Percentiles rank a stretch among this genome's conserved stretches.
phyloP scores from a whole-genome alignment of 257 asterid genomes.

The Thymus quinquecostatus region DNA sequence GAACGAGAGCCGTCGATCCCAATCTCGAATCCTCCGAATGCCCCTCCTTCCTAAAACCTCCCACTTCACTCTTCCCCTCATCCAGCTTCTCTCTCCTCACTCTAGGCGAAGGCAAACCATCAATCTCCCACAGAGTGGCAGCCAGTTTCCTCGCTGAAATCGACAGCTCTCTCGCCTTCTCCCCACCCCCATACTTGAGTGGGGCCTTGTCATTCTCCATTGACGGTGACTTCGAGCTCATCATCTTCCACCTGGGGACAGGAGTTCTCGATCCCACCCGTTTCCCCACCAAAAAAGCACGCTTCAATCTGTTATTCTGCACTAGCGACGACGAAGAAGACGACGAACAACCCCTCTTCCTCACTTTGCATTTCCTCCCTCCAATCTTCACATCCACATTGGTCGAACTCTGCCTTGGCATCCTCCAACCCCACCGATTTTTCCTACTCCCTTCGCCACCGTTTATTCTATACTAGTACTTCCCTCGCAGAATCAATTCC shows the following conservation, averaged over 20 bases:
- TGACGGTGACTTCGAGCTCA: slow-evolving; percentile 64
- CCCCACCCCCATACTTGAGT: slow-evolving; percentile 50
- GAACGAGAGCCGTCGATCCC: slow-evolving; percentile 51
- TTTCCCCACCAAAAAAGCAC: slow-evolving; percentile 76
- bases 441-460: background rate
- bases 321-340: slow-evolving; percentile 78
- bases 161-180: slow-evolving; percentile 49
- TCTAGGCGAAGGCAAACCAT: slow-evolving; percentile 61
- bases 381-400: slow-evolving; percentile 60
- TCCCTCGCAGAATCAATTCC: slow-evolving; percentile 3
- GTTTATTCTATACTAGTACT: background rate
- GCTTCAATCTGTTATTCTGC: slow-evolving; percentile 65
- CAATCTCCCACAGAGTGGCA: slow-evolving; percentile 86
- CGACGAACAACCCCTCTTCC: slow-evolving; percentile 82
- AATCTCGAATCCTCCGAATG: slow-evolving; percentile 47
- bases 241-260: slow-evolving; percentile 80
- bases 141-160: slow-evolving; percentile 85
- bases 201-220: slow-evolving; percentile 49
- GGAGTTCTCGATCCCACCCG: slow-evolving; percentile 84
- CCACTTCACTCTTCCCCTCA: slow-evolving; percentile 45
- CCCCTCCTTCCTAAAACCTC: slow-evolving; percentile 45
- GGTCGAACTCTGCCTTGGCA: slow-evolving; percentile 65
- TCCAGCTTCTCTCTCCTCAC: slow-evolving; percentile 48
- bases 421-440: slow-evolving; percentile 34
- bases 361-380: slow-evolving; percentile 71